Conservation (phyloP, 768 basidiomycete genomes). For the Termitomyces sp. region DNA sequence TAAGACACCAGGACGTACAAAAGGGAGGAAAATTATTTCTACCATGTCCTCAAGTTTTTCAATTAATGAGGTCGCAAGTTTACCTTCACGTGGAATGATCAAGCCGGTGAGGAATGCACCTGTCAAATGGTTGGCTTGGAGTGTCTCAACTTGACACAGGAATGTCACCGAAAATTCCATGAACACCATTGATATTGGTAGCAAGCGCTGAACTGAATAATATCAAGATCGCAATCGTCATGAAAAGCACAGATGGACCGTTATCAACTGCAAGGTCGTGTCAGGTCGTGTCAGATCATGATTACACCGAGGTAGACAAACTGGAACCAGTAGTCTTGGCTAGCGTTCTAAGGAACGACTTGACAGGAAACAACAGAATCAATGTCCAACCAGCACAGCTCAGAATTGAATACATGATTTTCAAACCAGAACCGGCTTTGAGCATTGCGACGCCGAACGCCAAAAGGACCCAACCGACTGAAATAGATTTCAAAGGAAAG, state of each 20-base stretch:
- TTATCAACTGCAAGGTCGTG: conserved; percentile 43
- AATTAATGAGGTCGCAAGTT: conserved; percentile 77
- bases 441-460: conserved; percentile 92
- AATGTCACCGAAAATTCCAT: conserved; percentile 77
- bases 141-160: background rate
- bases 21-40: conserved; percentile 80
- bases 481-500: background rate
- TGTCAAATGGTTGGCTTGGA: conserved; percentile 17
- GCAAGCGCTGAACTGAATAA: conserved; percentile 88
- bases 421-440: conserved; percentile 77
- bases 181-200: conserved; percentile 88
- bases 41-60: conserved; percentile 97
- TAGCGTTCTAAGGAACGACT: conserved; percentile 59
- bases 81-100: conserved; percentile 83
- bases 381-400: conserved; percentile 77
- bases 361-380: conserved; percentile 68
- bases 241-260: conserved; percentile 84
- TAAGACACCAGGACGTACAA: conserved; percentile 38
- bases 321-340: conserved; percentile 75
- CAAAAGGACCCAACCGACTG: conserved; percentile 83
- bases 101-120: conserved; percentile 81
- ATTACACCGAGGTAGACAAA: conserved; percentile 14
- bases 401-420: conserved; percentile 82
- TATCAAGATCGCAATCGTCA: conserved; percentile 78
- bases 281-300: background rate